phyloP scores from a whole-genome alignment of 2,329 filamentous ascomycete species.

The Parastagonospora nodorum region DNA sequence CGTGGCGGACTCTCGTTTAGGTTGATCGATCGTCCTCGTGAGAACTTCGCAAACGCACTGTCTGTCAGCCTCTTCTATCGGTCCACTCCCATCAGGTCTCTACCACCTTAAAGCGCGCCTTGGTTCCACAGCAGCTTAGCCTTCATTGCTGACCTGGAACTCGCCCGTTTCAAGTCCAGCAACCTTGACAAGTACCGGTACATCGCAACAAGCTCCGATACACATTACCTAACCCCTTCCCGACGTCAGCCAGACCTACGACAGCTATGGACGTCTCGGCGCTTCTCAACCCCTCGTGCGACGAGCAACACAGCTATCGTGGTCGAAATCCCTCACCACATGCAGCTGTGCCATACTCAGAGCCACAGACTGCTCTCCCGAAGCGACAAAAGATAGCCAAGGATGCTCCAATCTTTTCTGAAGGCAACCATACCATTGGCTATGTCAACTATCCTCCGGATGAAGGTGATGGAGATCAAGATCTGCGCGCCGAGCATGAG shows the following conservation, averaged over 20 bases:
- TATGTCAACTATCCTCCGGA: conserved; percentile 75
- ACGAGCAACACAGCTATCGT: conserved; percentile 19
- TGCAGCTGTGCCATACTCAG: conserved; percentile 10
- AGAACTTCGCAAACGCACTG: conserved; percentile 35
- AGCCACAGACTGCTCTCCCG: conserved; percentile 9
- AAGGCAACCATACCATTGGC: conserved; percentile 64
- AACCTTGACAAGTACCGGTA: conserved; percentile 19
- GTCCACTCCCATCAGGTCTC: conserved; percentile 24
- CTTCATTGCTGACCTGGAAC: conserved; percentile 5
- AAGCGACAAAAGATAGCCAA: conserved; percentile 65
- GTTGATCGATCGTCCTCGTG: conserved; percentile 36
- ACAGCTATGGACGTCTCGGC: conserved; percentile 47
- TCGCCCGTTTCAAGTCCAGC: conserved; percentile 19
- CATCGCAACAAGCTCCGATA: conserved; percentile 16
- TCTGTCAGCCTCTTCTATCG: conserved; percentile 21
- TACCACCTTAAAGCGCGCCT: conserved; percentile 15
- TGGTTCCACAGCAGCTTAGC: conserved; percentile 18
- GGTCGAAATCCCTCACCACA: conserved; percentile 18
- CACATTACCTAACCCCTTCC: neutral
- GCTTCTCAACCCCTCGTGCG: conserved; percentile 46
- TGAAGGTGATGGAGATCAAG: conserved; percentile 63
- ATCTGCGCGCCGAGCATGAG: conserved; percentile 62
- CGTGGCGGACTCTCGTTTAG: conserved; percentile 25
- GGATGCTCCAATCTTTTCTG: conserved; percentile 66
- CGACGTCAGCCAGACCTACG: neutral